Evolutionary conservation across 805 yeast species (phyloP), one percentile per base, ranked within the genome.

Genomic region (Hyphopichia homilentoma): DNA sequence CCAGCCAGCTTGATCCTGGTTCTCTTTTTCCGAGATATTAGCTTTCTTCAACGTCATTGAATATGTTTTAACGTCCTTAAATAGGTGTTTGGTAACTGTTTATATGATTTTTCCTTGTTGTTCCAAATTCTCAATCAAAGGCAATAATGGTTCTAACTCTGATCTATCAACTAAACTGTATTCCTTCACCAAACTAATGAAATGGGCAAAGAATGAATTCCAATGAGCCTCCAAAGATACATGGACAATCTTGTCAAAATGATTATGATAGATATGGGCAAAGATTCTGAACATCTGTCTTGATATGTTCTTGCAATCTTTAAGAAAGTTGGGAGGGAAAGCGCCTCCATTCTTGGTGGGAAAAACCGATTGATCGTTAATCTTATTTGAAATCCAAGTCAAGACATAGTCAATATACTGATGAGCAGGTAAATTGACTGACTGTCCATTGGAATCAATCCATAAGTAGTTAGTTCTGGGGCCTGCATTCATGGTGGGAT

Each of bases 171-270:
- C 68, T 43, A 93, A 71, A 33, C 77, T 81, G 57, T 86, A 93
- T 43, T 88, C 95, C 44, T 82, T 81, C 9, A 84, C 76, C 51
- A 93, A 86, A 33, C 95, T 82, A 27, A 90, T 75, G 50, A 84
- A 93, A 55, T 93, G 98, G 11, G 96, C 93, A 61, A 94, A 93
- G 47, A 89, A 85, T 3, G 97, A 89, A 58, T 93, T 93, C 95
- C 96, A 93, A 56, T 93, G 97, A 1, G 97, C 96, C 55, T 93
- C 98, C 38, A 93, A 59, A 2, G 95, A 81, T 38, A 93, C 61
- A 56, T 93, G 97, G n/a, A 90, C 79, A 16, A 90, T 75, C 52
- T 83, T 87, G 44, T 90, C 98, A 59, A 88, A 93, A 57, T 93
- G 98, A 56, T 88, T 87, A 61, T 87, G 85, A 56, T 89, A 93